These are phyloP conservation scores for Phoenix roebelenii DNA, from an alignment of 176 grass and related monocot genomes.

Conservation along the genomic window DNA sequence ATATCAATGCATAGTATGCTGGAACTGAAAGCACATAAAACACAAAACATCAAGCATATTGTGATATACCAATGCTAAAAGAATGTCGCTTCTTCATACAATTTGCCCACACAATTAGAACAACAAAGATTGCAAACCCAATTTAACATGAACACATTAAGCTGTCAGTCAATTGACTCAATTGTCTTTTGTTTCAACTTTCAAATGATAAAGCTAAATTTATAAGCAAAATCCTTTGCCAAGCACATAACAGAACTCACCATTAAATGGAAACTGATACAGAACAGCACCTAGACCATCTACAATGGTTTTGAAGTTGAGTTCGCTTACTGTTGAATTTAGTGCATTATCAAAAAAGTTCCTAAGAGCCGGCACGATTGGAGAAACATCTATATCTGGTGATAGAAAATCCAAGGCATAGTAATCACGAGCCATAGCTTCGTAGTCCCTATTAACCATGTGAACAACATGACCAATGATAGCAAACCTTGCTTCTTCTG, in stretches of 20 bases:
- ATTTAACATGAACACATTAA: too few relatives aligned
- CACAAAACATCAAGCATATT: conserved; percentile 23
- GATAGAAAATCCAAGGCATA: conserved; percentile 85
- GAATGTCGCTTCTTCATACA: too few relatives aligned
- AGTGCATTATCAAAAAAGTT: conserved; percentile 91
- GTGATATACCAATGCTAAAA: not conserved
- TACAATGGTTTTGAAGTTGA: conserved; percentile 96
- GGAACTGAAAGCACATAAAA: conserved; percentile 58
- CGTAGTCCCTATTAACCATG: conserved; percentile 95
- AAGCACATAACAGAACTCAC: conserved; percentile 24
- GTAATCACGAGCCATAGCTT: conserved; percentile 95
- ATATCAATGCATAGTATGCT: conserved; percentile 86
- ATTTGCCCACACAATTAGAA: too few relatives aligned
- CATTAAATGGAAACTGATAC: conserved; percentile 91
- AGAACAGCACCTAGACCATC: conserved; percentile 85
- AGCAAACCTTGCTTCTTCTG: conserved; percentile 81
- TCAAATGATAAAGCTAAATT: conserved; percentile 5
- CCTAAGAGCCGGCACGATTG: conserved; percentile 80
- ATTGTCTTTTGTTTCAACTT: not conserved
- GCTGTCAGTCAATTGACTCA: too few relatives aligned
- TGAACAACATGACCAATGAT: conserved; percentile 95
- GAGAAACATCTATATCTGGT: conserved; percentile 74
- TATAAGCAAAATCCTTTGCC: not conserved
- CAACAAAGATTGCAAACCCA: too few relatives aligned
- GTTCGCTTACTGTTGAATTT: conserved; percentile 89